Base-by-base conservation (phyloP, 2,329 filamentous ascomycete genomes). In the Chaetomium olivaceum region DNA sequence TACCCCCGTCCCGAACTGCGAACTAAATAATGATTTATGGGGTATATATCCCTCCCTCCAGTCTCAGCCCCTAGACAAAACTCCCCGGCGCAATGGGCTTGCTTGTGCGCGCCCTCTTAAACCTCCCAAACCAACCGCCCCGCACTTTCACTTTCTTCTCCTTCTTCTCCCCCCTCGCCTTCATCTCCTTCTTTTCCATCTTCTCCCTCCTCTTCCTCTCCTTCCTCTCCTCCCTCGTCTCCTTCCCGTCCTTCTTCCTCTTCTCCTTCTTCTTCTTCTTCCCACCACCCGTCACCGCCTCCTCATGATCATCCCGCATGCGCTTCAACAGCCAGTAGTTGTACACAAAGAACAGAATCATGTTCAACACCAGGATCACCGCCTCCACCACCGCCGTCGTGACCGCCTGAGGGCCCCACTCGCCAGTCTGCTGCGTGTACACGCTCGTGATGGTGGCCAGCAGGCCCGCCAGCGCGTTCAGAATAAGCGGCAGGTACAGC, bases 381-480 rank as follows among this genome's bases (percentile, higher is more conserved):
- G 70, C 75, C 61, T 79, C 78, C 8, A 82, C 71, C 62, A 77
- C 76, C 3, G 79, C 75, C 0, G 78, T 80, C 3, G 77, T 71
- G 12, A 77, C 73, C 5, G 79, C 79, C 23, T 80, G 82, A 43
- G 80, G 74, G 50, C 77, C 79, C 79, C 78, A 82, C 63, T 75
- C 71, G 58, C 82, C 80, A 12, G 74, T 70, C 61, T 83, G 78
- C 61, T 81, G 79, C 19, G 80, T 78, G 66, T 84, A 84, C 4
- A 86, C 77, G 68, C 80, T 80, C 4, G 83, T 76, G 5, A 85
- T 68, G 0, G 82, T 83, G 1, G 79, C 80, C 7, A 85, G 76
- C 31, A 85, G 68, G 1, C 83, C 84, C 5, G 81, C 83, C 16
- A 81, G 68, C 16, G 80, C 80, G 71, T 84, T 84, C 60, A 84